These are phyloP conservation scores for Lolium multiflorum DNA, from an alignment of 176 grass and related monocot genomes.

Conservation along the genomic window DNA sequence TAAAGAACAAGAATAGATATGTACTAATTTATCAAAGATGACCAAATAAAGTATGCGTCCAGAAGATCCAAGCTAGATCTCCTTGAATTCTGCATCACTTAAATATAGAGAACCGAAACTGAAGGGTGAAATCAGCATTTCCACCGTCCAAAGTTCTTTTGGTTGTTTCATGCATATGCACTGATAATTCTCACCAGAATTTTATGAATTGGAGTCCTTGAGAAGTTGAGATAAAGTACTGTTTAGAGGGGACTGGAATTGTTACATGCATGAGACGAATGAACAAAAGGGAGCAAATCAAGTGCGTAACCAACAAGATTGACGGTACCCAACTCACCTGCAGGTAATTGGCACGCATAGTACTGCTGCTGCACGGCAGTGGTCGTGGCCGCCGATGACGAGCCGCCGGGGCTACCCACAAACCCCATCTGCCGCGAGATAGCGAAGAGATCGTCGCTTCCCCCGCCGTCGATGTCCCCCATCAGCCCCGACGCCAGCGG, in stretches of 20 bases:
- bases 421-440: conserved; percentile 91
- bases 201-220: conserved; percentile 11
- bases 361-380: conserved; percentile 43
- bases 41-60: conserved; percentile 39
- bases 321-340: conserved; percentile 47
- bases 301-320: conserved; percentile 26
- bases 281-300: conserved; percentile 28
- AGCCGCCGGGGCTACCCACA: conserved; percentile 40
- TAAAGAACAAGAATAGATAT: conserved; percentile 48
- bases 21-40: conserved; percentile 32
- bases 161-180: conserved; percentile 10
- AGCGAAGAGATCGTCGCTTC: conserved; percentile 85
- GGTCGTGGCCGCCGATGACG: conserved; percentile 43
- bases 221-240: conserved; percentile 8
- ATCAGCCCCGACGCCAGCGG: conserved; percentile 48
- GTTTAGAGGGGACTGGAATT: not conserved
- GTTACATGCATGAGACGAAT: conserved; percentile 52
- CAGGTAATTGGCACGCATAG: conserved; percentile 48
- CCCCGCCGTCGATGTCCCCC: conserved; percentile 45
- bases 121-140: conserved; percentile 38
- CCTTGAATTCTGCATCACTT: conserved; percentile 58
- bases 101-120: conserved; percentile 31
- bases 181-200: conserved; percentile 11
- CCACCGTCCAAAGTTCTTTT: conserved; percentile 30
- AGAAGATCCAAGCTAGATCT: conserved; percentile 56